Conservation (phyloP, 2,329 filamentous ascomycete species). For the Neurospora crassa region DNA sequence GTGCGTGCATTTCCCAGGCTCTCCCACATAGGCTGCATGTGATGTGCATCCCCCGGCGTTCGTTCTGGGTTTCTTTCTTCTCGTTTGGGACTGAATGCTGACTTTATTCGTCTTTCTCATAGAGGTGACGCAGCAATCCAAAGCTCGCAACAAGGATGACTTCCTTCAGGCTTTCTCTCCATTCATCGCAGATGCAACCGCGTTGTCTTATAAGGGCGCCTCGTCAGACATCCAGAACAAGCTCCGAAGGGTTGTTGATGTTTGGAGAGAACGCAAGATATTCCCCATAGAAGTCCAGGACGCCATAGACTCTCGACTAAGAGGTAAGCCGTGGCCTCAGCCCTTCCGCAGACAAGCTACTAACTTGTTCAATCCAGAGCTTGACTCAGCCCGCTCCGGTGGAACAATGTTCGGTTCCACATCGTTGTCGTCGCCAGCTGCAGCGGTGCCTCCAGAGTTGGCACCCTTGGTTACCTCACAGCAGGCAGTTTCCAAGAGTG, state of each 20-base stretch:
- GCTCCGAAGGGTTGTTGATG: conserved; percentile 79
- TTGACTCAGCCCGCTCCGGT: conserved; percentile 51
- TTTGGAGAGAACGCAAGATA: conserved; percentile 81
- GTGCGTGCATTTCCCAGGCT: conserved; percentile 36
- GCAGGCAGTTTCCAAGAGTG: conserved; percentile 63
- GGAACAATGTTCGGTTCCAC: conserved; percentile 57
- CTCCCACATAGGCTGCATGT: background rate
- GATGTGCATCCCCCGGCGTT: background rate
- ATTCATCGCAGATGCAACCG: conserved; percentile 81
- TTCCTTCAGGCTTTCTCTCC: conserved; percentile 89
- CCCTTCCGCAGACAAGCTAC: background rate
- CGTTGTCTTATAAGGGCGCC: conserved; percentile 83
- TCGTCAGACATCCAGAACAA: conserved; percentile 81
- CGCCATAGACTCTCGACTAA: conserved; percentile 68
- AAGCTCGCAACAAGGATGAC: conserved; percentile 83
- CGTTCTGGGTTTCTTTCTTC: background rate
- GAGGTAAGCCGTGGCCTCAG: conserved; percentile 45
- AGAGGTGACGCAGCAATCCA: conserved; percentile 96
- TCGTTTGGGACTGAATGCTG: conserved; percentile 3
- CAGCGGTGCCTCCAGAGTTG: conserved; percentile 64
- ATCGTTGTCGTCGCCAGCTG: conserved; percentile 18
- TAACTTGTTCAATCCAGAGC: conserved; percentile 33
- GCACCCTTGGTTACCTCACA: conserved; percentile 65
- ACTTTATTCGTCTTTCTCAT: conserved; percentile 7
- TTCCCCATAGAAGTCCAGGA: conserved; percentile 75